Evolutionary conservation across 768 basidiomycete genomes (phyloP), one percentile per base, ranked within the genome.

Genomic region (Suillus subalutaceus): DNA sequence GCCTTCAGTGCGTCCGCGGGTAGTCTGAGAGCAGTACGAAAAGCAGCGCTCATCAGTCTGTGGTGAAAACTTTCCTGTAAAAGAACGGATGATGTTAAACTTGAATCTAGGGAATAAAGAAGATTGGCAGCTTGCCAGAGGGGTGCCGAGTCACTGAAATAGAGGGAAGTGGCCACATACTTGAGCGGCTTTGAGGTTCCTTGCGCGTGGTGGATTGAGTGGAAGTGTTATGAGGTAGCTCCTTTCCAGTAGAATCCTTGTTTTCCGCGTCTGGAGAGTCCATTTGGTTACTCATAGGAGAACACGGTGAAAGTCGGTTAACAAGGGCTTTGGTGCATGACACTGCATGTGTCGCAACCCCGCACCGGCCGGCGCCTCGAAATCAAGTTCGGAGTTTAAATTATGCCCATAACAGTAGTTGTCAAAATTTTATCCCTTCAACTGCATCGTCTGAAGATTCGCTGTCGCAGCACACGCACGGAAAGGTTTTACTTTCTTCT

Each of bases 391-490:
- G 38, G 63, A 72, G 53, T 43, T 43, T 23, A 9, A 43, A 46
- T 30, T 50, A 13, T 56, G 12, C 20, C 55, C 55, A 35, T 56
- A 35, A 56, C 6, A 56, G 55, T 13, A 32, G 30, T 5, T 7
- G 35, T 35, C 58, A 70, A 61, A 48, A 74, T 78, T 75, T 77
- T 68, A 67, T 48, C 66, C 60, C 70, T 70, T 69, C 63, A 20
- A 68, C 74, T 72, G 73, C 83, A 88, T 85, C 85, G 89, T 83
- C 79, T 77, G 86, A 91, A 91, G 90, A 87, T 91, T 87, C 90
- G 91, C 87, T 79, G 78, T 93, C 91, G 88, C 91, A 92, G 91
- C 87, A 85, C 78, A 84, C 91, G 82, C 77, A 91, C 91, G 84
- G 85, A 81, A 82, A 84, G 84, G 38, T 65, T 66, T 63, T 64